Evolutionary conservation across 371 early-diverging fungal genomes (phyloP).

Genomic region (Syncephalastrum contaminatum): DNA sequence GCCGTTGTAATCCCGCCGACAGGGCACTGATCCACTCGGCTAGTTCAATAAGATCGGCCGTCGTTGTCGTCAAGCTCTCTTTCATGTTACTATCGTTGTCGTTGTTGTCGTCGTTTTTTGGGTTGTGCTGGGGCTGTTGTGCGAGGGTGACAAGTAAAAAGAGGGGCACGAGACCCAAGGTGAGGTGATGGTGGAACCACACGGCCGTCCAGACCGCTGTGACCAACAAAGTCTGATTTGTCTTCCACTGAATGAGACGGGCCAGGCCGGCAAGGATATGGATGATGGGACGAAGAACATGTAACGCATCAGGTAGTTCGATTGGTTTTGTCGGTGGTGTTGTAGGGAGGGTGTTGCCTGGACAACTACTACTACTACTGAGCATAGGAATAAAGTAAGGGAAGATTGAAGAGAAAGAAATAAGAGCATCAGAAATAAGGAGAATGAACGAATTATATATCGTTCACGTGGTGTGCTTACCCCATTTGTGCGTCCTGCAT

Average conservation of each 20-base stretch:
- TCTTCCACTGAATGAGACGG: constrained; percentile 12
- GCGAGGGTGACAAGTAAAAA: background rate
- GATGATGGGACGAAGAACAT: constrained; percentile 4
- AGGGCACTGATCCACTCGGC: background rate
- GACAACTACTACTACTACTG: background rate
- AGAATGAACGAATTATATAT: background rate
- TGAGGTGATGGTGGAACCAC: constrained; percentile 8
- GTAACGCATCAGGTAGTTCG: constrained; percentile 5
- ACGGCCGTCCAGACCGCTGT: constrained; percentile 5
- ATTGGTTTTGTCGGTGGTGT: background rate
- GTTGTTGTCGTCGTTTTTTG: background rate
- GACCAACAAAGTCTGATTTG: constrained; percentile 1
- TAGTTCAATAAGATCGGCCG: background rate
- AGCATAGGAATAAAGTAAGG: background rate
- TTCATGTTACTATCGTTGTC: background rate
- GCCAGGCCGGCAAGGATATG: constrained; percentile 4
- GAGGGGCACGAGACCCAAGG: constrained; percentile 7
- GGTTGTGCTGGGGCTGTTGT: constrained; percentile 1
- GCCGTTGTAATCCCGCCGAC: too few species aligned
- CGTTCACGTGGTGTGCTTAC: background rate
- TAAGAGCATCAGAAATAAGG: background rate
- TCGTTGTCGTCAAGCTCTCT: background rate
- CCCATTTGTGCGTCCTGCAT: constrained; percentile 1
- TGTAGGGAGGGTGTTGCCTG: background rate
- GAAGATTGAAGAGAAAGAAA: background rate